Base-by-base conservation (phyloP, 2,329 filamentous ascomycete genomes). In the Boeremia lycopersici region DNA sequence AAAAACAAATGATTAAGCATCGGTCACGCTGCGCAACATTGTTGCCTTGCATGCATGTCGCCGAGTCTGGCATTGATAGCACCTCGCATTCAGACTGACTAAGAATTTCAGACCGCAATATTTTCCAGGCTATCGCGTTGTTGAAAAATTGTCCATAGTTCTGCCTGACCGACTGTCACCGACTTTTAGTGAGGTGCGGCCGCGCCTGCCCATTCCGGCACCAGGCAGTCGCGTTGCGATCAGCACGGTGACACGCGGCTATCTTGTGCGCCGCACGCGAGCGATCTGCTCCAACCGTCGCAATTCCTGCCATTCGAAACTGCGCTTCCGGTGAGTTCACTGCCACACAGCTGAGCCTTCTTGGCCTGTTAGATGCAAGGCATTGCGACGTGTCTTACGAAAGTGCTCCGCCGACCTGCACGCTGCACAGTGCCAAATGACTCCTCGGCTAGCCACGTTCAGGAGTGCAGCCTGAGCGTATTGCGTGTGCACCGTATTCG, bases 261-360 rank as follows among this genome's bases (percentile, higher is more conserved):
- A 46, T 39, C 30, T 48, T 36, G 42, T 29, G 34, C 42, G 34
- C 35, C 39, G 36, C 48, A 49, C 42, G 51, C 54, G 54, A 48
- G 52, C 53, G 50, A 55, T 47, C 48, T 51, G 43, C 53, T 46
- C 29, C 42, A 56, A 39, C 46, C 41, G 29, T 64, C 61, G 60
- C 62, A 56, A 54, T 48, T 17, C 54, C 39, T 58, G 42, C 61
- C 58, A 50, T 31, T 53, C 55, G 46, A 58, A 53, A 57, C 41
- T 19, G 44, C 26, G 29, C 29, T 53, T 59, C 61, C 62, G 61
- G 61, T 62, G 47, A 61, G 42, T 54, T 28, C 35, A 25, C 48
- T 34, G 34, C 35, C 50, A 60, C 41, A 48, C 36, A 25, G 33
- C 26, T 42, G 25, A 29, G 57, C 44, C 49, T 43, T 52, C 44